A percentile compares a stretch with the other conserved stretches of the same genome.
These are phyloP conservation scores for Candida maesae DNA, from an alignment of 805 yeast species.

Conservation along the genomic window DNA sequence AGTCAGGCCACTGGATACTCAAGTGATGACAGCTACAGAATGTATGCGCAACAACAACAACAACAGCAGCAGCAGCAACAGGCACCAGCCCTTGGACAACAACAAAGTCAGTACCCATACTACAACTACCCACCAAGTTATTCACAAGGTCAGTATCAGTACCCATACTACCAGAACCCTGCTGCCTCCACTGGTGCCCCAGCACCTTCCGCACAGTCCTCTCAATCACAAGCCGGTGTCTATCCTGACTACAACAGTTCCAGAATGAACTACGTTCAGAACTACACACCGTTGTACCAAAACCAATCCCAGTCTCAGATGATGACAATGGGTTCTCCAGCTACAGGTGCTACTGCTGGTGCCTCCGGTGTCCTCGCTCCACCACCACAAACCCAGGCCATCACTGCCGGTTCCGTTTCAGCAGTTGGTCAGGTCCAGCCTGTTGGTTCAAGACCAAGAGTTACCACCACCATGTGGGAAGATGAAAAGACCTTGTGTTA, in stretches of 20 bases:
- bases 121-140: conserved; percentile 5
- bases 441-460: conserved; percentile 45
- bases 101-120: conserved; percentile 10
- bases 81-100: conserved; percentile 2
- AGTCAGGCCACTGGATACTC: background rate
- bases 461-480: conserved; percentile 88
- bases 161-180: conserved; percentile 25
- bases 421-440: conserved; percentile 29
- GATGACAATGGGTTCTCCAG: conserved; percentile 3
- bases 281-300: conserved; percentile 23
- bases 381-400: conserved; percentile 11
- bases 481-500: conserved; percentile 82
- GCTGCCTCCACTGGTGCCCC: conserved; percentile 1
- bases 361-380: conserved; percentile 4
- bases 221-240: conserved; percentile 5
- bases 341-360: conserved; percentile 14
- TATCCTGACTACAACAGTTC: conserved; percentile 24
- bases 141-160: conserved; percentile 17
- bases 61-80: conserved; percentile 9
- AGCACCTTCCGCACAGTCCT: background rate
- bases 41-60: conserved; percentile 1
- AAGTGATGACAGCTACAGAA: conserved; percentile 18
- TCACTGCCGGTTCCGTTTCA: conserved; percentile 12
- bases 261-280: conserved; percentile 25
- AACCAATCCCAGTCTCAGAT: conserved; percentile 8